These are phyloP conservation scores for Amniculicola lignicola DNA, from an alignment of 495 filamentous ascomycete species.

Conservation along the genomic window DNA sequence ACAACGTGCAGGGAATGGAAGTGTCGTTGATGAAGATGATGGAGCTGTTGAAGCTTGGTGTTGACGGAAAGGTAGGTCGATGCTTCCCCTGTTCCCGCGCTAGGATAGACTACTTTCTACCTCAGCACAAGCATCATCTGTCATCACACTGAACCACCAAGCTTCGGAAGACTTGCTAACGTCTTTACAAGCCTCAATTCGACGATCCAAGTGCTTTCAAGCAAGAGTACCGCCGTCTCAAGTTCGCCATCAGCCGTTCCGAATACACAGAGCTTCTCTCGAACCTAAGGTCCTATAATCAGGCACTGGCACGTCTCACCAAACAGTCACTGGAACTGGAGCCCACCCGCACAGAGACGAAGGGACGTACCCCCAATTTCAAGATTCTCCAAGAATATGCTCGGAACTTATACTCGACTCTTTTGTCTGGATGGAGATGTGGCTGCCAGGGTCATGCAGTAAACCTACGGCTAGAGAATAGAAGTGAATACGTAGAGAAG, in stretches of 20 bases:
- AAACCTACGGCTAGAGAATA: constrained; percentile 16
- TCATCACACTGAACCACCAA: neutral
- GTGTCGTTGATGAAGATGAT: constrained; percentile 10
- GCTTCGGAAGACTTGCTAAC: too few species aligned
- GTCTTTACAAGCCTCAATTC: constrained; percentile 21
- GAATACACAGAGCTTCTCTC: constrained; percentile 16
- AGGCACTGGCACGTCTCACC: constrained; percentile 26
- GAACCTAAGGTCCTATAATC: constrained; percentile 27
- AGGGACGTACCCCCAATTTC: constrained; percentile 3
- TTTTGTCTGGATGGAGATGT: constrained; percentile 4
- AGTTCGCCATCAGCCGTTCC: constrained; percentile 14
- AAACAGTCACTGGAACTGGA: constrained; percentile 21
- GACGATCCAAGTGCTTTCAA: constrained; percentile 12
- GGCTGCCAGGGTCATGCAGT: constrained; percentile 13
- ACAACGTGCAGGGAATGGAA: constrained; percentile 13
- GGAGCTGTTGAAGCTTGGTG: constrained; percentile 6
- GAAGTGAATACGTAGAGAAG: constrained; percentile 1
- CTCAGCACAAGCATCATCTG: too few species aligned
- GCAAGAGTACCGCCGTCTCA: constrained; percentile 8
- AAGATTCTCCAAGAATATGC: constrained; percentile 4
- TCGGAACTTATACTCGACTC: constrained; percentile 1
- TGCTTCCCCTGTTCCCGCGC: neutral
- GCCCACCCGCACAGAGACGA: constrained; percentile 3
- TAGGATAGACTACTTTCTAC: too few species aligned
- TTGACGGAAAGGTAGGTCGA: constrained; percentile 6